Conservation (phyloP, 1,284 basidiomycete species). For the Hortiboletus rubellus region DNA sequence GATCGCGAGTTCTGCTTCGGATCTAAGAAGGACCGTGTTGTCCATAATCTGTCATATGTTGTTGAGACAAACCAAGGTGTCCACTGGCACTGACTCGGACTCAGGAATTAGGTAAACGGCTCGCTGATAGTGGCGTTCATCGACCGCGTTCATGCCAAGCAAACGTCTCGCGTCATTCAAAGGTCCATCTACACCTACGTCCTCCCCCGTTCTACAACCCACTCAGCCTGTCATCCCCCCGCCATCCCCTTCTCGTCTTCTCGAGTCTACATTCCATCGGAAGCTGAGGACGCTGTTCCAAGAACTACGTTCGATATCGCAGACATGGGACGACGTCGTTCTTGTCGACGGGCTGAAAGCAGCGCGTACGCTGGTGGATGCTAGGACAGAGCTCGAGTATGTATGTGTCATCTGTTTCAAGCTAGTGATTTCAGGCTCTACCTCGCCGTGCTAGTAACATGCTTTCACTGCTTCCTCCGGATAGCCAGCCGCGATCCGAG, state of each 20-base stretch:
- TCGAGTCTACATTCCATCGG: constrained; percentile 73
- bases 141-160: constrained; percentile 25
- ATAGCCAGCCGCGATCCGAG: constrained; percentile 53
- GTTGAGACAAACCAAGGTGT: background rate
- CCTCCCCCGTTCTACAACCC: constrained; percentile 57
- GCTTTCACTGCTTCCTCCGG: constrained; percentile 51
- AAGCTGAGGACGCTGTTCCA: constrained; percentile 62
- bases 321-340: constrained; percentile 77
- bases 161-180: constrained; percentile 70
- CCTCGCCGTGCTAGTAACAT: constrained; percentile 51
- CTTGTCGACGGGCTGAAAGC: constrained; percentile 72
- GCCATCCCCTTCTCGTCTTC: constrained; percentile 51
- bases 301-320: constrained; percentile 57
- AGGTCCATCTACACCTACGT: constrained; percentile 70
- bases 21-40: constrained; percentile 53
- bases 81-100: background rate
- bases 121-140: background rate
- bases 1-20: constrained; percentile 73
- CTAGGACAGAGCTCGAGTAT: constrained; percentile 77
- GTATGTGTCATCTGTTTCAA: constrained; percentile 26
- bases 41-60: constrained; percentile 19
- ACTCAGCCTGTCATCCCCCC: constrained; percentile 39
- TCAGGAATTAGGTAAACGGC: background rate
- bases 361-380: constrained; percentile 61
- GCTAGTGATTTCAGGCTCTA: background rate